Percentiles rank a stretch among this genome's conserved stretches.
Conservation (phyloP, 768 basidiomycete genomes). For the Trichaptum fuscoviolaceum region DNA sequence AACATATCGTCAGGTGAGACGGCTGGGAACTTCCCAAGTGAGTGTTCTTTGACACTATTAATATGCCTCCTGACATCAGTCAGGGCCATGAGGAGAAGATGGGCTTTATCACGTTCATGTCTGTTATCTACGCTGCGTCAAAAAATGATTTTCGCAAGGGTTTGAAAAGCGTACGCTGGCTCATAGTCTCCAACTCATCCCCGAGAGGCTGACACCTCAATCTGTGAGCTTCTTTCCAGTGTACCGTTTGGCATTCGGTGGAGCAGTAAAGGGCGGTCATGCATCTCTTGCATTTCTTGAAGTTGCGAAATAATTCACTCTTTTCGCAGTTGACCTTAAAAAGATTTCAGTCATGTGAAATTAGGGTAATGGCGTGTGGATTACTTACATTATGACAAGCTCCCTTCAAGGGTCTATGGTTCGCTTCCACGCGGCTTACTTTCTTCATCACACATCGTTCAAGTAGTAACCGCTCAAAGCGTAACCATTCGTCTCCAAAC, state of each 20-base stretch:
- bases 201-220: not conserved
- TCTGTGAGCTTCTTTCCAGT: not conserved
- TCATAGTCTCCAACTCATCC: not conserved
- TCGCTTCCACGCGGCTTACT: not conserved
- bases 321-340: not conserved
- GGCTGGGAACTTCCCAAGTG: not conserved
- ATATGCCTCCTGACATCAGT: not conserved
- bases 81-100: not conserved
- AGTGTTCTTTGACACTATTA: not conserved
- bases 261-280: not conserved
- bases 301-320: not conserved
- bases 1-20: not conserved
- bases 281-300: not conserved
- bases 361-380: no score
- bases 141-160: not conserved
- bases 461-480: not conserved
- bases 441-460: not conserved
- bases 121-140: not conserved
- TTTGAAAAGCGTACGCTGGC: no score
- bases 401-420: no score
- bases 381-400: not conserved
- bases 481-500: not conserved
- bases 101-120: not conserved
- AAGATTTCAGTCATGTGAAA: not conserved
- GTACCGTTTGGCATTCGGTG: not conserved